phyloP scores from a whole-genome alignment of 2,329 filamentous ascomycete genomes.

The Ceratocystis diversiconidia region DNA sequence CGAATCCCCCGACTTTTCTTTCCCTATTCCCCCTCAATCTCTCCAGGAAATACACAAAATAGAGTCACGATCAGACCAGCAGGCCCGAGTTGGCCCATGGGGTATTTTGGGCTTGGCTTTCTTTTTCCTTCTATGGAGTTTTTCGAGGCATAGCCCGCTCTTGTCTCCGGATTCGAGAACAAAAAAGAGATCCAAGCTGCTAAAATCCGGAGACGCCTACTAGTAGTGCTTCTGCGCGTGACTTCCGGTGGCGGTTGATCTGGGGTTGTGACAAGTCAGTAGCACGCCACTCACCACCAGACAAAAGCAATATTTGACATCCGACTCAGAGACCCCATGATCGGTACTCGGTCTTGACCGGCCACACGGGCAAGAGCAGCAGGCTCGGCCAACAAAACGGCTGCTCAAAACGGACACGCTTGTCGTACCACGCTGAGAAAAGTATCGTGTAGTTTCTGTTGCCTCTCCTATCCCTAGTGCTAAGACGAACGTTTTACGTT shows the following conservation, averaged over 20 bases:
- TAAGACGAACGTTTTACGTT: too few relatives aligned
- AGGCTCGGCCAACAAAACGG: too few relatives aligned
- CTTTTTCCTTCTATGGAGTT: not conserved
- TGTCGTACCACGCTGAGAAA: too few relatives aligned
- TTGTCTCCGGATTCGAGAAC: not conserved
- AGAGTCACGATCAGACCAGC: slow-evolving; percentile 6
- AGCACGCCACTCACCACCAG: not conserved
- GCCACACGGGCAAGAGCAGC: too few relatives aligned
- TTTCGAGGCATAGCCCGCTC: not conserved
- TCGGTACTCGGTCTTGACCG: too few relatives aligned
- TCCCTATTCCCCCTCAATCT: not conserved
- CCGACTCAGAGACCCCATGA: not conserved
- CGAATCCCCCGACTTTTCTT: not conserved
- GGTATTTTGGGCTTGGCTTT: not conserved
- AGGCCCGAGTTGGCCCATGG: slow-evolving; percentile 5
- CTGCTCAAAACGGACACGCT: too few relatives aligned
- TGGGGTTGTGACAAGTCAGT: not conserved
- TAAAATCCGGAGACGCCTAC: slow-evolving; percentile 5
- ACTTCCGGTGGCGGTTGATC: not conserved
- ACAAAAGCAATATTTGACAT: not conserved
- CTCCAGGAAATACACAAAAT: slow-evolving; percentile 3
- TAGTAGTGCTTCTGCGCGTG: not conserved
- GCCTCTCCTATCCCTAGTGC: not conserved
- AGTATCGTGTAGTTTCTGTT: too few relatives aligned
- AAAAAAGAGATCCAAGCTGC: not conserved